Base-by-base conservation (phyloP, 768 basidiomycete genomes). In the Scleroderma bovista region DNA sequence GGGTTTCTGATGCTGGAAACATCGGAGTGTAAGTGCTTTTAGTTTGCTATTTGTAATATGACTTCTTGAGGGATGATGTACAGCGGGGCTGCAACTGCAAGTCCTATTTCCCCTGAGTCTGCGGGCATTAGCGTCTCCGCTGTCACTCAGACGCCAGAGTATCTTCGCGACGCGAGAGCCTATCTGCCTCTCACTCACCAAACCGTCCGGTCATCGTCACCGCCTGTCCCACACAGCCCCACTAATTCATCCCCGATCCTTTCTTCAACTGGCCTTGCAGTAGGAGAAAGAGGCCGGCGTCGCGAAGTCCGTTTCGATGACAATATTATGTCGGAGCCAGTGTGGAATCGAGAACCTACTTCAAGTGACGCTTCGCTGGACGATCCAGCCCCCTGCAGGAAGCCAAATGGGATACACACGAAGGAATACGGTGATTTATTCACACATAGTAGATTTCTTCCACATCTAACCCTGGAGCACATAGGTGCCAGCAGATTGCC, bases 221-320 rank as follows among this genome's bases (percentile, higher is more conserved):
- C 51, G 44, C 48, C 48, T 29, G 22, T 17, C 6, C n/a, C 53
- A 23, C 57, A 44, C 32, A 69, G 59, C 42, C 59, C 63, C 16
- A 56, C 47, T 20, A 44, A 61, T 16, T 34, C 63, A 7, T 67
- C 65, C 0, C 65, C 65, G 11, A 42, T 67, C 17, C 37, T 67
- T 38, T 69, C 65, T n/a, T 67, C 67, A 7, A 53, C 54, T 4
- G 59, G 67, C n/a, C 57, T 69, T 33, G 56, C 63, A 20, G 2
- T 55, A 3, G 58, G 64, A 19, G 63, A 57, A 20, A 59, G 53
- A 37, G 67, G 53, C 13, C 65, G 58, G 23, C 62, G 61, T n/a
- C 65, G 65, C 6, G 65, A 67, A 48, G 65, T 67, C 16, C 61
- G 67, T 16, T 67, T 67, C 22, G 65, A 69, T 26, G 65, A 67